These are phyloP conservation scores for Pichia norvegensis DNA, from an alignment of 1,139 yeast genomes.

Conservation along the genomic window DNA sequence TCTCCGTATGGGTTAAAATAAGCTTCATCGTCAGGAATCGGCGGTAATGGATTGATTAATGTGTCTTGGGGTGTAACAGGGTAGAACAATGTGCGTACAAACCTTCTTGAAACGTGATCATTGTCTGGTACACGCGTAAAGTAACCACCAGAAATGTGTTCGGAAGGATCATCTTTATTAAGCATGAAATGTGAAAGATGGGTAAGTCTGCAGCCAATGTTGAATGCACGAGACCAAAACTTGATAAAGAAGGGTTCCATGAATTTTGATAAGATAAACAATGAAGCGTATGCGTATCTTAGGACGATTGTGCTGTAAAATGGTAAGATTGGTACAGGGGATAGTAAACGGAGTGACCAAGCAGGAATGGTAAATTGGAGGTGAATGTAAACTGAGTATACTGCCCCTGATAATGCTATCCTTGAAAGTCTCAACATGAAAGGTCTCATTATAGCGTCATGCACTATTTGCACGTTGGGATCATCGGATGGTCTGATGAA, in stretches of 20 bases:
- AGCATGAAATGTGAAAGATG: constrained; percentile 76
- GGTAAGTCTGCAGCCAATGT: constrained; percentile 45
- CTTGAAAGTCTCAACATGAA: constrained; percentile 64
- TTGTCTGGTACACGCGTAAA: constrained; percentile 81
- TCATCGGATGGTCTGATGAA: constrained; percentile 94
- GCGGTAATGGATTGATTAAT: constrained; percentile 40
- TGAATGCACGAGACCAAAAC: constrained; percentile 62
- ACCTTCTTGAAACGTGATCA: constrained; percentile 64
- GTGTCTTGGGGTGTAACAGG: constrained; percentile 78
- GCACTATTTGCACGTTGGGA: constrained; percentile 81
- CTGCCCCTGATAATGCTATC: constrained; percentile 65
- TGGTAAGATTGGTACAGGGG: constrained; percentile 22
- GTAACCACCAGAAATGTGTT: constrained; percentile 73
- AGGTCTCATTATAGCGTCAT: constrained; percentile 79
- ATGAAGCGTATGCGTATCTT: constrained; percentile 14
- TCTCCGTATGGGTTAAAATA: constrained; percentile 46
- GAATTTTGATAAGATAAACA: constrained; percentile 12
- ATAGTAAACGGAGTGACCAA: constrained; percentile 34
- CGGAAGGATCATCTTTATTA: constrained; percentile 60
- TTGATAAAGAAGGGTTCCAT: constrained; percentile 14
- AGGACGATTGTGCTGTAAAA: constrained; percentile 9
- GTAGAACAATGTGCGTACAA: constrained; percentile 60
- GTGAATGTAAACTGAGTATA: constrained; percentile 66
- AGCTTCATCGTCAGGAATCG: constrained; percentile 29
- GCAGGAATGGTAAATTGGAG: constrained; percentile 68